Evolutionary conservation across 2,329 filamentous ascomycete genomes (phyloP).

Genomic region (Fusarium oligoseptatum): DNA sequence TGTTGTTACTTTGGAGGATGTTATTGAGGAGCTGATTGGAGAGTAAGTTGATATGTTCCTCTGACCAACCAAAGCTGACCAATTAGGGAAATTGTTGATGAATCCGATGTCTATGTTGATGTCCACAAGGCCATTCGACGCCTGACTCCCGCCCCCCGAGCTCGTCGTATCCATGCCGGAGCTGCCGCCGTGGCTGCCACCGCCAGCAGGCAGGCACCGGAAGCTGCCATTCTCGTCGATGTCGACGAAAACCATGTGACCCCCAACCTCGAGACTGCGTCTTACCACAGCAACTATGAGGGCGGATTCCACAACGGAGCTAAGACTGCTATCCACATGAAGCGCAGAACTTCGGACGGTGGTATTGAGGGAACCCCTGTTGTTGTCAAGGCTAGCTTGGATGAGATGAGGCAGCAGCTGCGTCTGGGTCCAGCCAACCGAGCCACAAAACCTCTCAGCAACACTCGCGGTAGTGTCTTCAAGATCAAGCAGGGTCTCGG

Average conservation of each 20-base stretch:
- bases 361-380: slow-evolving; percentile 62
- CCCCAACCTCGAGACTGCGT: slow-evolving; percentile 48
- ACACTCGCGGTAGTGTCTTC: slow-evolving; percentile 72
- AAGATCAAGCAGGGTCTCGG: slow-evolving; percentile 71
- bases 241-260: slow-evolving; percentile 59
- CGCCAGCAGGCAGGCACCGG: slow-evolving; percentile 49
- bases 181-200: slow-evolving; percentile 48
- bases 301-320: slow-evolving; percentile 60
- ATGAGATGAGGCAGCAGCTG: slow-evolving; percentile 73
- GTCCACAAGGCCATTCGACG: slow-evolving; percentile 98
- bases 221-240: slow-evolving; percentile 50
- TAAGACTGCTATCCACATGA: slow-evolving; percentile 69
- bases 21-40: slow-evolving; percentile 98
- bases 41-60: slow-evolving; percentile 72
- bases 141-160: slow-evolving; percentile 85
- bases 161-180: slow-evolving; percentile 64
- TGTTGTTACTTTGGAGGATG: slow-evolving; percentile 96
- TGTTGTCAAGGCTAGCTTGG: slow-evolving; percentile 70
- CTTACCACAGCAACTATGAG: slow-evolving; percentile 56
- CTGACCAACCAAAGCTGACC: slow-evolving; percentile 24
- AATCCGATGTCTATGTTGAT: slow-evolving; percentile 98
- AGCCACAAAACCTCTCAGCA: slow-evolving; percentile 71
- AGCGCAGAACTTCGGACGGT: slow-evolving; percentile 71
- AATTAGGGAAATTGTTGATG: slow-evolving; percentile 93
- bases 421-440: slow-evolving; percentile 77